A percentile compares a stretch with the other conserved stretches of the same genome.
These are phyloP conservation scores for Euphorbia tirucalli DNA, from an alignment of 345 rosid genomes.

Conservation along the genomic window DNA sequence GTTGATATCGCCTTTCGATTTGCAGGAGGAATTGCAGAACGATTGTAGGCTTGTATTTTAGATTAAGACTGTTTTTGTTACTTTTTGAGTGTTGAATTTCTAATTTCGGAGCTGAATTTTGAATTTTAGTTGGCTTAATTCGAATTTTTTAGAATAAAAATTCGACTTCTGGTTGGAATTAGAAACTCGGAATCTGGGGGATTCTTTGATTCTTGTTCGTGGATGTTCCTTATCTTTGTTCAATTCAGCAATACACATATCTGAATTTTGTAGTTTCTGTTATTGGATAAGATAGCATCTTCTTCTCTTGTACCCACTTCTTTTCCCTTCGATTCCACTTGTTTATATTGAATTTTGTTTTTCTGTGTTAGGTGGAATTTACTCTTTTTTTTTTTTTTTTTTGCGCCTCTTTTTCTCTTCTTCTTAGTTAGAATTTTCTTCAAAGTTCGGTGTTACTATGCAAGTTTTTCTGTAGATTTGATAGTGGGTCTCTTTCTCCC, in stretches of 20 bases:
- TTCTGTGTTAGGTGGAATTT: constrained; percentile 16
- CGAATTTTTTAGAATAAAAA: constrained; percentile 29
- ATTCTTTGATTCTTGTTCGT: constrained; percentile 35
- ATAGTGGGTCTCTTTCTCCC: constrained; percentile 32
- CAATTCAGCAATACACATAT: constrained; percentile 9
- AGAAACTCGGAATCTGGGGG: constrained; percentile 36
- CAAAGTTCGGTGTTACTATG: constrained; percentile 38
- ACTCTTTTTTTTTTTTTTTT: constrained; percentile 7
- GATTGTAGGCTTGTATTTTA: constrained; percentile 19
- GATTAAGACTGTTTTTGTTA: constrained; percentile 34
- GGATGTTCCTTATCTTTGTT: constrained; percentile 30
- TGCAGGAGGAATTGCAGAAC: constrained; percentile 11
- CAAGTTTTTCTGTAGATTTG: constrained; percentile 39
- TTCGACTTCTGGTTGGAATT: constrained; percentile 34
- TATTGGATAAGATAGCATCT: constrained; percentile 44
- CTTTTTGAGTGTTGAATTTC: constrained; percentile 12
- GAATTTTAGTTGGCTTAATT: constrained; percentile 37
- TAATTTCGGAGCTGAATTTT: constrained; percentile 17
- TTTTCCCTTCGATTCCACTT: constrained; percentile 22
- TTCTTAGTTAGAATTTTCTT: constrained; percentile 32
- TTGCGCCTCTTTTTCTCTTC: constrained; percentile 12
- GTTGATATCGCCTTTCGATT: background rate
- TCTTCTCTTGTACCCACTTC: constrained; percentile 19
- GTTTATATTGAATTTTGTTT: constrained; percentile 24
- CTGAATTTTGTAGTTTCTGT: constrained; percentile 20